Evolutionary conservation across 805 yeast species (phyloP), one percentile per base, ranked within the genome.

Genomic region (Candida coquimbonensis): DNA sequence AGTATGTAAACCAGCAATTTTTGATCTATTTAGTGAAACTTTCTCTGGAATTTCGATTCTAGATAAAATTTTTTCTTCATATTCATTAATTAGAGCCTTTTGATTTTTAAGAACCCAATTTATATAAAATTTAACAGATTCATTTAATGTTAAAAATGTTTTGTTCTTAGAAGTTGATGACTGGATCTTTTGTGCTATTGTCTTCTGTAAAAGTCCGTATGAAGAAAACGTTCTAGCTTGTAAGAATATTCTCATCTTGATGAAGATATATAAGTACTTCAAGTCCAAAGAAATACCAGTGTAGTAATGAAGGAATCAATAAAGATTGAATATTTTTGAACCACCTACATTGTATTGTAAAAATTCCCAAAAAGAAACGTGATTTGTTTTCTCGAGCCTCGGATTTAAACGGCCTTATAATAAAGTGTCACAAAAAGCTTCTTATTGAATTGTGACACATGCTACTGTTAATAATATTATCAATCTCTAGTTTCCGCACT

Each of bases 1-100:
- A 29, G 59, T 53, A 35, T 53, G 54, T 4, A 59, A 43, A 1
- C 59, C 59, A 3, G 56, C 52, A 3, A 49, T 48, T 4, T 37
- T 48, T 5, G 14, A 17, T 12, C 48, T 43, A 1, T 40, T 17
- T 12, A 53, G 24, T 7, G 9, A 9, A 9, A 52, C 53, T 4
- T 34, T 46, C 1, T 33, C 7, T 7, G 59, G 53, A 1, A 56
- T 42, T 6, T 41, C 14, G 1, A 54, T 24, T 1, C 49, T 42
- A 1, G 48, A 29, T 9, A 58, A 21, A 3, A 58, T 45, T 5
- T 40, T 45, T 38, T 55, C 50, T 36, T 56, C 58, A 37, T 54
- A 55, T n/a, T 42, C 19, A 16, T 44, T 36, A 17, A 58, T 42
- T 14, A 51, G 38, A 9, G 41, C 43, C 21, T 37, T 17, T 0